A percentile compares a stretch with the other conserved stretches of the same genome.
Evolutionary conservation across 2,329 filamentous ascomycete genomes (phyloP).

Genomic region (Pseudopithomyces maydicus): DNA sequence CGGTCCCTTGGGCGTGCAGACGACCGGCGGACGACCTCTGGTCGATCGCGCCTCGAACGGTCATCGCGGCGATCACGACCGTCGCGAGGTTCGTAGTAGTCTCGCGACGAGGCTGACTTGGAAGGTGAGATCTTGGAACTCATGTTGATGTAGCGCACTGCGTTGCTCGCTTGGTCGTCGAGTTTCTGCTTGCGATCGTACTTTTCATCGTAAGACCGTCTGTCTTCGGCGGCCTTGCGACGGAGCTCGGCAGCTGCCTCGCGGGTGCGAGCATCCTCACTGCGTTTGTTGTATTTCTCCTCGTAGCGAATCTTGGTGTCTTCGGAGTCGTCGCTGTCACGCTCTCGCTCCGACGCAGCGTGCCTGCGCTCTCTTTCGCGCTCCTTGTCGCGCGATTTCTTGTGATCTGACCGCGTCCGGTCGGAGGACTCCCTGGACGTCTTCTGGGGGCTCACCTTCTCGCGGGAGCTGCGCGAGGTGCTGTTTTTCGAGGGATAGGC

Average conservation of each 20-base stretch:
- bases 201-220: slow-evolving; percentile 33
- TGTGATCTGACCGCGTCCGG: slow-evolving; percentile 46
- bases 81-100: slow-evolving; percentile 22
- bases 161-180: slow-evolving; percentile 31
- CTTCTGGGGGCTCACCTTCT: slow-evolving; percentile 32
- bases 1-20: slow-evolving; percentile 42
- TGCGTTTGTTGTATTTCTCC: slow-evolving; percentile 35
- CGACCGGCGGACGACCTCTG: slow-evolving; percentile 39
- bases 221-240: slow-evolving; percentile 35
- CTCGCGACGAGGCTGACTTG: slow-evolving; percentile 35
- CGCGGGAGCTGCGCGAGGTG: slow-evolving; percentile 31
- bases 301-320: slow-evolving; percentile 41
- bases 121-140: slow-evolving; percentile 33
- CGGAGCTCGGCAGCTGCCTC: slow-evolving; percentile 26
- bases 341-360: slow-evolving; percentile 39
- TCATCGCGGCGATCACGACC: slow-evolving; percentile 18
- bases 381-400: slow-evolving; percentile 47
- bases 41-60: slow-evolving; percentile 32
- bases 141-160: slow-evolving; percentile 35
- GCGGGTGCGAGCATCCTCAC: slow-evolving; percentile 26
- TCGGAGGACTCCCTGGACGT: slow-evolving; percentile 39
- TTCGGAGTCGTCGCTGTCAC: slow-evolving; percentile 40
- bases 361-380: slow-evolving; percentile 47
- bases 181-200: slow-evolving; percentile 30
- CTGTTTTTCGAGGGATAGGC: slow-evolving; percentile 37